Base-by-base conservation (phyloP, 805 yeast species). In the Pichia nakasei region DNA sequence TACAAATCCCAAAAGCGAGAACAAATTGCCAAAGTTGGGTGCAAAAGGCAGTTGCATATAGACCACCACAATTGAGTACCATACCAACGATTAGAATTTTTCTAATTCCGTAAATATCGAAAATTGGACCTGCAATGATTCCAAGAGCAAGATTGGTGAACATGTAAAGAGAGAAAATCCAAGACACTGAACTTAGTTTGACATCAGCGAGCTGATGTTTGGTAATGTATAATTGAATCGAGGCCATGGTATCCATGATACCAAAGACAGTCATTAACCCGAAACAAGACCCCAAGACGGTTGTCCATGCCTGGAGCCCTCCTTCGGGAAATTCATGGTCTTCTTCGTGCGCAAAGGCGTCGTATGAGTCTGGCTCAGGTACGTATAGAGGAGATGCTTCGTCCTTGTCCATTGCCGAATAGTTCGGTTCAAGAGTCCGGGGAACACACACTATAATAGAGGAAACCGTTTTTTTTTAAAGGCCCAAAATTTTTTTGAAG, bases 81-180 rank as follows among this genome's bases (percentile, higher is more conserved):
- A 79, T 63, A 7, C 84, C 78, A 11, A 65, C 51, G 3, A 66
- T 29, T 50, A 78, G 53, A 5, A 80, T 73, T n/a, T 52, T 55
- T 22, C 59, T 58, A 15, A 79, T 64, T 3, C 91, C 91, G 42
- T 72, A 70, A 47, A 73, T 61, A 56, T 82, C 91, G 56, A 82
- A 83, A 27, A 78, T 58, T 6, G 78, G 74, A 18, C 81, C 61
- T 0, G 56, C 50, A 5, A 59, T 37, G 12, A 68, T 52, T 9
- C 72, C 71, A 34, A 64, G 52, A n/a, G 64, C 48, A 51, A 74
- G 76, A 15, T 74, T 67, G 22, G 78, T 58, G 34, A 78, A 74
- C 50, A 75, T 63, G 52, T 70, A 75, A 22, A 80, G 54, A 0
- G 86, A 79, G 50, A 81, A 82, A 27, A 81, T 70, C 88, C 88